These are phyloP conservation scores for Sequoiadendron giganteum DNA, from an alignment of 75 land plant genomes.

Conservation along the genomic window DNA sequence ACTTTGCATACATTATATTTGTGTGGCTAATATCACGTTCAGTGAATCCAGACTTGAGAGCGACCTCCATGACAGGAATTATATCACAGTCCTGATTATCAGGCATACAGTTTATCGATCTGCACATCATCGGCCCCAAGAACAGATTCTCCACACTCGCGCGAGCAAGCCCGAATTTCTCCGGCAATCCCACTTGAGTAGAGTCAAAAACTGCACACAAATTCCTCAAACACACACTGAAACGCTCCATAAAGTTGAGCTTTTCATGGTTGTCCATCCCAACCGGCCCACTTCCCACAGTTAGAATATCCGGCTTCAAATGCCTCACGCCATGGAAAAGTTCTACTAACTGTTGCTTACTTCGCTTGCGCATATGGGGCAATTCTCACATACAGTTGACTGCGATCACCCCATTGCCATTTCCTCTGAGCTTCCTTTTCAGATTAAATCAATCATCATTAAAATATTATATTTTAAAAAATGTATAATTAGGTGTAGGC, in stretches of 20 bases:
- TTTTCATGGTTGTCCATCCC: constrained; percentile 37
- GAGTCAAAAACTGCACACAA: constrained; percentile 69
- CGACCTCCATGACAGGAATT: no score
- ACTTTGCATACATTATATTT: no score
- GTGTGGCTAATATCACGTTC: no score
- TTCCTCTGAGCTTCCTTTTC: neutral
- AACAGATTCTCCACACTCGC: no score
- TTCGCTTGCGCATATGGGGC: neutral
- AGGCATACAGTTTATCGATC: no score
- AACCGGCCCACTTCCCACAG: neutral
- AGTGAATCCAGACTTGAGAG: no score
- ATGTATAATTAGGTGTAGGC: no score
- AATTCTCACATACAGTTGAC: neutral
- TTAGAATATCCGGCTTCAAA: neutral
- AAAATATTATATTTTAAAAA: no score
- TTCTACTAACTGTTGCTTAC: neutral
- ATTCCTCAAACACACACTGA: constrained; percentile 52
- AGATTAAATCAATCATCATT: no score
- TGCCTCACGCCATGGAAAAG: neutral
- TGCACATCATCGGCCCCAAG: no score
- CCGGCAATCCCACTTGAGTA: constrained; percentile 38
- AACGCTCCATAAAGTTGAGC: constrained; percentile 10
- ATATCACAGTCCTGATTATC: no score
- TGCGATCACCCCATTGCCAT: neutral
- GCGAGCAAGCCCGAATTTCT: no score